These are phyloP conservation scores for Pichia sp. DNA, from an alignment of 1,139 yeast genomes.

Conservation along the genomic window DNA sequence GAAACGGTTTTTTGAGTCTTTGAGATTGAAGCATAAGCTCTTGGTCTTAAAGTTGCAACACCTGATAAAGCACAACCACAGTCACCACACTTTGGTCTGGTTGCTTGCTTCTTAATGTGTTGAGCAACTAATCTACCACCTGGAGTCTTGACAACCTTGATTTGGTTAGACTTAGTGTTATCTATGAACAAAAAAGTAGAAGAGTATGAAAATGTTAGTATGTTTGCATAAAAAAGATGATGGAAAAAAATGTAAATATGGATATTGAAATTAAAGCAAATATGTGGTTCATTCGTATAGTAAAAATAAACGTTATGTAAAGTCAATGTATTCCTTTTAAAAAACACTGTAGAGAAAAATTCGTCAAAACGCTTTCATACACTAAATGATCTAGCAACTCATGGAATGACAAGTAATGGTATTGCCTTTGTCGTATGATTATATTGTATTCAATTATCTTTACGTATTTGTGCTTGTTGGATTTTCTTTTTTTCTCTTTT, in stretches of 20 bases:
- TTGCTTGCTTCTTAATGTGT: conserved; percentile 90
- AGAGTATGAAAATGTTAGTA: conserved; percentile 19
- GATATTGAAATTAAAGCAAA: background rate
- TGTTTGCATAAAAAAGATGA: background rate
- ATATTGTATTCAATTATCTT: too few relatives aligned
- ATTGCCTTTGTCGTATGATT: too few relatives aligned
- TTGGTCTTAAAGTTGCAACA: conserved; percentile 92
- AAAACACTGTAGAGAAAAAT: too few relatives aligned
- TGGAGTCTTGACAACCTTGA: conserved; percentile 99
- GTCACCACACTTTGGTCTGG: conserved; percentile 99
- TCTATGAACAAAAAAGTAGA: conserved; percentile 35
- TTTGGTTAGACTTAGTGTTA: conserved; percentile 99
- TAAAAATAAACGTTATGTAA: too few relatives aligned
- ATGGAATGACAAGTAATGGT: too few relatives aligned
- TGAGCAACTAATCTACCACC: conserved; percentile 98
- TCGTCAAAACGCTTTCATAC: too few relatives aligned
- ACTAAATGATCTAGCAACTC: too few relatives aligned
- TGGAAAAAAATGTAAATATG: background rate
- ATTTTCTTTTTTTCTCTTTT: too few relatives aligned
- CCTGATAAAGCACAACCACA: conserved; percentile 91
- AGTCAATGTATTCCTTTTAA: too few relatives aligned
- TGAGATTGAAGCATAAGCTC: conserved; percentile 90
- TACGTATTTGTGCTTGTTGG: too few relatives aligned
- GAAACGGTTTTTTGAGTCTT: conserved; percentile 97
- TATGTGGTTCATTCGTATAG: too few relatives aligned